Conservation (phyloP, 768 basidiomycete genomes). For the Exidia glandulosa region DNA sequence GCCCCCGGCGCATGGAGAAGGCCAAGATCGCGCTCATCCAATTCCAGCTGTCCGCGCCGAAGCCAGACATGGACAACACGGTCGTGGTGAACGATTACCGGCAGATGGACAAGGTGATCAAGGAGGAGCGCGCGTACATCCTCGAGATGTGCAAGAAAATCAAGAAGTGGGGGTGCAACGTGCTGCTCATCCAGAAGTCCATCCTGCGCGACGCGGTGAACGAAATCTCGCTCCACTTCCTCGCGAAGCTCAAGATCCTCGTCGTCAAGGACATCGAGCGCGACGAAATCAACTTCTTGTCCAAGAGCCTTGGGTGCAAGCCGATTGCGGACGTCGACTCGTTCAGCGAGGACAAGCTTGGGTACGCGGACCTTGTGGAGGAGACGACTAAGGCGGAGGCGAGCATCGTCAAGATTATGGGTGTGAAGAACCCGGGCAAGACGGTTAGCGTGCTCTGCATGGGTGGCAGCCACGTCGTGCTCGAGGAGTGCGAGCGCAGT, state of each 20-base stretch:
- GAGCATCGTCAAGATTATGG: slow-evolving; percentile 90
- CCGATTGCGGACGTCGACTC: slow-evolving; percentile 96
- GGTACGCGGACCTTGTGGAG: slow-evolving; percentile 91
- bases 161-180: slow-evolving; percentile 99
- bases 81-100: slow-evolving; percentile 99
- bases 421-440: slow-evolving; percentile 87
- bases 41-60: slow-evolving; percentile 95
- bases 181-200: slow-evolving; percentile 97
- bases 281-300: slow-evolving; percentile 96
- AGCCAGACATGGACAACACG: slow-evolving; percentile 99
- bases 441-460: slow-evolving; percentile 94
- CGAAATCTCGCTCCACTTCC: slow-evolving; percentile 92
- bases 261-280: slow-evolving; percentile 97
- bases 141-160: slow-evolving; percentile 98
- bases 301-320: slow-evolving; percentile 89
- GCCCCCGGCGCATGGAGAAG: slow-evolving; percentile 92
- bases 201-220: slow-evolving; percentile 99
- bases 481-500: slow-evolving; percentile 96
- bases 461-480: slow-evolving; percentile 82
- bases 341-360: slow-evolving; percentile 96
- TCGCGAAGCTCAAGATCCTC: slow-evolving; percentile 92
- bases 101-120: slow-evolving; percentile 99
- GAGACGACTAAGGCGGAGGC: slow-evolving; percentile 72
- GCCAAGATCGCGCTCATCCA: slow-evolving; percentile 98
- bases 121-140: slow-evolving; percentile 96